phyloP scores from a whole-genome alignment of 208 protist species.

The Wallacemonas sp. region DNA sequence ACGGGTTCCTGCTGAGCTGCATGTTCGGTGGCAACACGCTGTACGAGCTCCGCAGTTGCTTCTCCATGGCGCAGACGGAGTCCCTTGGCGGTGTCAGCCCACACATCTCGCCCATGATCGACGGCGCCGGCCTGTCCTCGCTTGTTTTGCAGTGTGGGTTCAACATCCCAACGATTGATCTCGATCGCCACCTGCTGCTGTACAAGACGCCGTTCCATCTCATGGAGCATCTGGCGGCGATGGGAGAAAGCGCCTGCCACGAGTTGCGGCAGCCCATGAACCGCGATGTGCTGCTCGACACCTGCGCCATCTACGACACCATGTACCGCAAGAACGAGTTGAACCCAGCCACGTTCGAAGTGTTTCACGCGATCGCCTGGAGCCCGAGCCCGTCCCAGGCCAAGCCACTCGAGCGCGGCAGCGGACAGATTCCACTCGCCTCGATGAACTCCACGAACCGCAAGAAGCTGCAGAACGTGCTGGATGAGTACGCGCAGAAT shows the following conservation, averaged over 20 bases:
- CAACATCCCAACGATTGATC: conserved; percentile 88
- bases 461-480: conserved; percentile 65
- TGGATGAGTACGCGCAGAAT: conserved; percentile 86
- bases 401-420: conserved; percentile 83
- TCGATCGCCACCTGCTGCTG: conserved; percentile 87
- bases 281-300: conserved; percentile 72
- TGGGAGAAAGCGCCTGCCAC: conserved; percentile 89
- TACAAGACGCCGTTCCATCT: conserved; percentile 90
- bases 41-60: conserved; percentile 85
- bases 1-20: conserved; percentile 82
- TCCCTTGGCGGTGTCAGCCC: conserved; percentile 80
- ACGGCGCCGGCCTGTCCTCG: conserved; percentile 77
- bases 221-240: conserved; percentile 87
- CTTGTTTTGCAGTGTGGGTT: conserved; percentile 90
- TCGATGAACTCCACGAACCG: conserved; percentile 74
- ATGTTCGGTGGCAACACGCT: conserved; percentile 94
- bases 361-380: conserved; percentile 92
- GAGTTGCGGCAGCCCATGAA: conserved; percentile 61
- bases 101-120: conserved; percentile 92
- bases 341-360: conserved; percentile 89
- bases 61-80: conserved; percentile 89
- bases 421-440: conserved; percentile 67
- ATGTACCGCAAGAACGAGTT: conserved; percentile 88
- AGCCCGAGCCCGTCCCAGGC: conserved; percentile 82
- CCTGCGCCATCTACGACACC: conserved; percentile 77